Conservation (phyloP, 306 rosid species). For the Cicer judaicum region DNA sequence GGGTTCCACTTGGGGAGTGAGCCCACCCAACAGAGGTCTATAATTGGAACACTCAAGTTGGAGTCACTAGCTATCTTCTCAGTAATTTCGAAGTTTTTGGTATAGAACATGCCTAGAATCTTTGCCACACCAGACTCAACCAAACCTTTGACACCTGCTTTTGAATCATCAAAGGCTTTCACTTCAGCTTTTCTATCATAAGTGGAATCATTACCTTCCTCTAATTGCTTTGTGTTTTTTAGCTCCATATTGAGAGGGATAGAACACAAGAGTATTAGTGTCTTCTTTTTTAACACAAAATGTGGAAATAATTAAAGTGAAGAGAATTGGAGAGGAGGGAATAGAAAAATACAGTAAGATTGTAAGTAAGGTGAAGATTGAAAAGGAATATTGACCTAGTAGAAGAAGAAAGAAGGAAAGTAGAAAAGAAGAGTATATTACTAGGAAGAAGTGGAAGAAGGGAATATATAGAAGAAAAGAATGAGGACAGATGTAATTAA, state of each 20-base stretch:
- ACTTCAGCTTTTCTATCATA: conserved; percentile 51
- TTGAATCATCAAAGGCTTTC: conserved; percentile 56
- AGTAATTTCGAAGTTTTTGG: not conserved
- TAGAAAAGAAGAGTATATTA: no score
- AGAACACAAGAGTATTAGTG: no score
- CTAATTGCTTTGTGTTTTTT: conserved; percentile 11
- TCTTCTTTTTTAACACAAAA: not conserved
- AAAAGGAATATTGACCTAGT: no score
- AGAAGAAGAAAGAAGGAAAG: no score
- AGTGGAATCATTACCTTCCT: conserved; percentile 4
- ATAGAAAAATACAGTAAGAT: not conserved
- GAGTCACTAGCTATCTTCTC: not conserved
- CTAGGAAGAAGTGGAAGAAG: no score
- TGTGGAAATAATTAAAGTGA: no score
- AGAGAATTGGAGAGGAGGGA: not conserved
- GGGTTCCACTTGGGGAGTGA: no score
- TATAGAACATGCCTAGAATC: conserved; percentile 53
- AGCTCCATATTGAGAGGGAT: conserved; percentile 32
- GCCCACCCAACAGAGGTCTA: no score
- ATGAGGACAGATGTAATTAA: no score
- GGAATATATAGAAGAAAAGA: no score
- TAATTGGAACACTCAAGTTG: conserved; percentile 40
- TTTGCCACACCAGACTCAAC: conserved; percentile 50
- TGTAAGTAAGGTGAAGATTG: not conserved
- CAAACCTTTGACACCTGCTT: conserved; percentile 58